Base-by-base conservation (phyloP, 805 yeast species). In the Candida ficus region DNA sequence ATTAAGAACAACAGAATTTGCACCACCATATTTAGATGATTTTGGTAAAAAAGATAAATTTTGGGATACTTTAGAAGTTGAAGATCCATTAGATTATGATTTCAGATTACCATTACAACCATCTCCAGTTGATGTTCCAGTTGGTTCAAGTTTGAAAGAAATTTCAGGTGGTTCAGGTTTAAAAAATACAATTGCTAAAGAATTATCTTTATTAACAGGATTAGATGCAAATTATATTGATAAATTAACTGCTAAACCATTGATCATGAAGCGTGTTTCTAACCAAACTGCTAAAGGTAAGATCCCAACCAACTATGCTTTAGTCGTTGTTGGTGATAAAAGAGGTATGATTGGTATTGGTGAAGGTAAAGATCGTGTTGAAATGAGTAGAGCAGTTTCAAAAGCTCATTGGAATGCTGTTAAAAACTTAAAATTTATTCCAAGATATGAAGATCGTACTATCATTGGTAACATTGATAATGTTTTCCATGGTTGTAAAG, bases 291-390 rank as follows among this genome's bases (percentile, higher is more conserved):
- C 88, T 29, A 86, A 87, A 69, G 97, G 97, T 61, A 89, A 88
- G 60, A 86, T 86, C 49, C 78, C 83, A 38, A 76, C 87, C 29
- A 82, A 78, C 61, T 91, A 85, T 63, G 83, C 89, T 0, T 63
- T 93, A 47, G 91, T 89, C 12, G 84, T 89, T 28, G 96, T 85
- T 13, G 99, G 99, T 35, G 95, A 93, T 63, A 75, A 80, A 41
- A 84, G 86, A 49, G 99, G 99, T 48, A 84, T 88, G 83, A 71
- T 93, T 44, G 98, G 98, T 28, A 69, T 90, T 36, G 99, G 98
- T 37, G 95, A 89, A 62, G 99, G 98, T 47, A 87, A 86, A 58
- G 91, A 93, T 46, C 71, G 88, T 50, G 80, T 76, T 41, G 87
- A 83, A 44, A 75, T 83, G 66, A 67, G 83, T 38, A 73, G 75